Base-by-base conservation (phyloP, 163 green algal species). In the Coccomyxa subellipsoidea region DNA sequence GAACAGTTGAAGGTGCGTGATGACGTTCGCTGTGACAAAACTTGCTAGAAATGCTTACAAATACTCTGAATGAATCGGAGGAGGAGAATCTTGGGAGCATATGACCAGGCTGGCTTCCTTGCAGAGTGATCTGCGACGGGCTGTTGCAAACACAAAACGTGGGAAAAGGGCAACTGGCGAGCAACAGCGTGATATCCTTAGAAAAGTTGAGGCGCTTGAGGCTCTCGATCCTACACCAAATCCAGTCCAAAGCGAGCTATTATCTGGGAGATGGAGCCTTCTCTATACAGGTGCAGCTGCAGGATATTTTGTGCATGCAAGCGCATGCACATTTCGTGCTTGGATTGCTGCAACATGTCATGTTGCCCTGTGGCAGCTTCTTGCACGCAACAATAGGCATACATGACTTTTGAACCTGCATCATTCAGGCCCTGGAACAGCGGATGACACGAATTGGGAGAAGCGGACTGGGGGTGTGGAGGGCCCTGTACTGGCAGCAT, bases 381-480 rank as follows among this genome's bases (percentile, higher is more conserved):
- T n/a, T n/a, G n/a, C n/a, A n/a, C n/a, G n/a, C n/a, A n/a, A n/a
- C n/a, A n/a, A n/a, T n/a, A n/a, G n/a, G n/a, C n/a, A n/a, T n/a
- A n/a, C n/a, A n/a, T n/a, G n/a, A n/a, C n/a, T n/a, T n/a, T n/a
- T 69, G 38, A 80, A 38, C 36, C 15, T 69, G 23, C 35, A 12
- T n/a, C n/a, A n/a, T 76, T 27, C 70, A 80, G 80, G 71, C 7
- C 80, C 80, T 76, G 71, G 70, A 31, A 73, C 32, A 35, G 80
- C 73, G 0, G 80, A 36, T 10, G 80, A 84, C 37, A 39, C 32
- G 40, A 37, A 54, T 7, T 83, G 79, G 80, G 70, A 84, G 71
- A 75, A 80, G 80, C 34, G 80, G 31, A 80, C 70, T 29, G 80
- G 80, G 8, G 80, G 70, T 1, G 70, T 84, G 39, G 80, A 84